Base-by-base conservation (phyloP, 306 rosid species). In the Cyamopsis tetragonoloba region DNA sequence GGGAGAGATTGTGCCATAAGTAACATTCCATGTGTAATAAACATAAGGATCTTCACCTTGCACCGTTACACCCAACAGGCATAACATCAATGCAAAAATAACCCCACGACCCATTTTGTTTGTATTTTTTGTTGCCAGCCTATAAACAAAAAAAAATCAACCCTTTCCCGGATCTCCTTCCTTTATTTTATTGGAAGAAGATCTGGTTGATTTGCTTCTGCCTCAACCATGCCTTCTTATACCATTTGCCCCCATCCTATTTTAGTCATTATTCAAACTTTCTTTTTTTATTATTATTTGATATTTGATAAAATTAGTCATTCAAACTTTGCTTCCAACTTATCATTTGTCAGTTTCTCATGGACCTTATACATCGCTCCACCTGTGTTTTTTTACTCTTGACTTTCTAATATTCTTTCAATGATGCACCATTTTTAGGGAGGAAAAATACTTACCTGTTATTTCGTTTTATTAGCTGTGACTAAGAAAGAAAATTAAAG, bases 1-100 rank as follows among this genome's bases (percentile, higher is more conserved):
- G 4, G 95, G 97, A 22, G 95, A 64, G 46, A 91, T 55, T 39
- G 92, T 82, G 17, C 95, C 97, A 15, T 88, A 83, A 5, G 85
- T 81, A 37, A 91, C 78, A 1, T 88, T 79, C 97, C 97, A 88
- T 10, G 87, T 84, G 78, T 79, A 86, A 68, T 4, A 86, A 0
- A 88, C 22, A 38, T 83, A 82, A 1, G 97, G 97, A 19, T 91
- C 96, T 71, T 77, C 97, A 51, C 73, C 86, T 0, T 9, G 24
- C n/a, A 84, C 82, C 0, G 63, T 57, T 6, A 62, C 82, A 2
- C 60, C 74, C n/a, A 71, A 64, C 31, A 90, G 62, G 55, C 85
- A 75, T 32, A 56, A 4, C 32, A 63, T 44, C 73, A 83, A 57
- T 39, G 13, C 34, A 23, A 73, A 18, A 63, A 59, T 28, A 24